Conservation (phyloP, 2,329 filamentous ascomycete species). For the Basipetospora sp. region DNA sequence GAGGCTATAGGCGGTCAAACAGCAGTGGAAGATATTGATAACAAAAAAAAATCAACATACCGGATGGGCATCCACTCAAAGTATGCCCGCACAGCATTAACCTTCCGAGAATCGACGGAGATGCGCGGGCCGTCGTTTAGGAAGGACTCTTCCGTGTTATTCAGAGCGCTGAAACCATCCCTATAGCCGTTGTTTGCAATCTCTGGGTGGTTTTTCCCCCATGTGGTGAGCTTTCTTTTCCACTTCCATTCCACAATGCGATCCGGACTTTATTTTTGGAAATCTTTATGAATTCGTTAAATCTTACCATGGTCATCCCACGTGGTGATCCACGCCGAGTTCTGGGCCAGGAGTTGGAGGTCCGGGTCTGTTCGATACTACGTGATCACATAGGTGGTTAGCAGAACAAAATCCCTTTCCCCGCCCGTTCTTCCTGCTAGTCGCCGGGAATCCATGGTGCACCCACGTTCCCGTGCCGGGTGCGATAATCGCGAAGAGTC, state of each 20-base stretch:
- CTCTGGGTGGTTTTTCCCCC: too few species aligned
- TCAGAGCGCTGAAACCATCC: slow-evolving; percentile 44
- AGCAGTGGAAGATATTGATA: not conserved
- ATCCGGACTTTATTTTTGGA: too few species aligned
- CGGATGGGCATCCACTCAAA: slow-evolving; percentile 42
- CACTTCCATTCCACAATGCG: too few species aligned
- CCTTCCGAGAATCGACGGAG: slow-evolving; percentile 58
- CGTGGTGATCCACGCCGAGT: slow-evolving; percentile 30
- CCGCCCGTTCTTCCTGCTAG: too few species aligned
- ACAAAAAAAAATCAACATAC: slow-evolving; percentile 2
- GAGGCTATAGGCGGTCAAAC: too few species aligned
- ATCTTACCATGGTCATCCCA: slow-evolving; percentile 37
- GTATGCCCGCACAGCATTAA: slow-evolving; percentile 57
- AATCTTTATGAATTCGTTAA: too few species aligned
- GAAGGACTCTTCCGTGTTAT: slow-evolving; percentile 55
- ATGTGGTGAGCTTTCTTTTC: too few species aligned
- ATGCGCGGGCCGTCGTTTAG: slow-evolving; percentile 37
- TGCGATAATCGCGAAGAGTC: slow-evolving; percentile 28
- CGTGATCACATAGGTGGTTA: not conserved
- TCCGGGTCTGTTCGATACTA: slow-evolving; percentile 28
- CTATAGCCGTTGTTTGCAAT: slow-evolving; percentile 14
- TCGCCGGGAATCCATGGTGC: too few species aligned
- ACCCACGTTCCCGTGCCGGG: slow-evolving; percentile 21
- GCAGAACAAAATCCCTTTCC: not conserved
- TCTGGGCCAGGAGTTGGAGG: slow-evolving; percentile 24